Base-by-base conservation (phyloP, 129 eudicot genomes). In the Apium graveolens region DNA sequence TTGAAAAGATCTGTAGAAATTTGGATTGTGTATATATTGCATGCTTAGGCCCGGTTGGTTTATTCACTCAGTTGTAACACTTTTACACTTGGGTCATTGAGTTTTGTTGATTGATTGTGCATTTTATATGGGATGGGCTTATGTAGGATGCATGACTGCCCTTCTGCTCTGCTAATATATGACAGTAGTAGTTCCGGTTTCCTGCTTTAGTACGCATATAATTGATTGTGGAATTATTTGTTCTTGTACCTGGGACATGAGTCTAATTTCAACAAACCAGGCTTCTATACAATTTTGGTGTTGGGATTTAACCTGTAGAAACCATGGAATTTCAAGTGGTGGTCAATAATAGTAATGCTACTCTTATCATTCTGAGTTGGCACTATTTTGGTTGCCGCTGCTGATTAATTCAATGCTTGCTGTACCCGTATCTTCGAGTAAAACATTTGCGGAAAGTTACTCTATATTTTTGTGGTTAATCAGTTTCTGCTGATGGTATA, bases 1-100 rank as follows among this genome's bases (percentile, higher is more conserved):
- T 57, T n/a, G 14, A 55, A 24, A n/a, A n/a, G n/a, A 60, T 69
- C 35, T 81, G 80, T 27, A 44, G 76, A 76, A 62, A 21, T 76
- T 55, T 48, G 5, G 29, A 72, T 71, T 51, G 18, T 76, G 29
- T 78, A 65, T 78, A 57, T 34, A 71, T 80, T 44, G 75, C 51
- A 75, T 55, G 74, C 42, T 1, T 43, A 34, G 11, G 17, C 41
- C 35, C 16, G 18, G 57, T 76, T 82, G 77, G 78, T 79, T 51
- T 5, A 10, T 38, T 34, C 37, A 69, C 34, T 80, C 41, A n/a
- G 42, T 21, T 7, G 34, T 70, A 45, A 70, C 55, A 48, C 42
- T 37, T 74, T 76, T 71, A 16, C 10, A 48, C 27, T 74, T 44
- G 55, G 75, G n/a, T 43, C 42, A 76, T 45, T 70, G 31, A 48